Evolutionary conservation across 2,329 filamentous ascomycete genomes (phyloP).

Genomic region (Eutypella sp.): DNA sequence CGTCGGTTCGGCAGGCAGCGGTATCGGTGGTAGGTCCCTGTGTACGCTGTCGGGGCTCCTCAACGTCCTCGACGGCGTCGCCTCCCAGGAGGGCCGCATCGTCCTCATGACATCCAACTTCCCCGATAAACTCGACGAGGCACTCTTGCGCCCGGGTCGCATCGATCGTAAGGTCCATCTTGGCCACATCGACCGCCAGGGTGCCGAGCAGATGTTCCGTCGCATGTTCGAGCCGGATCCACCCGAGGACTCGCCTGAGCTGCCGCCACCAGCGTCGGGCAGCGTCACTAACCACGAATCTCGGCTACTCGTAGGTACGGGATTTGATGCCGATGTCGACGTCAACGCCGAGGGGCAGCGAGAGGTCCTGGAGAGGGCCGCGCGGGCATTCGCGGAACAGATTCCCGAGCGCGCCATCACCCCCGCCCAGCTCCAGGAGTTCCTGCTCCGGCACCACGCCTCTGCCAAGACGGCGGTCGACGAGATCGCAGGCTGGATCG

Average conservation of each 20-base stretch:
- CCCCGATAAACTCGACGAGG: conserved; percentile 58
- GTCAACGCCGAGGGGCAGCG: conserved; percentile 11
- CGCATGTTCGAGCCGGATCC: conserved; percentile 38
- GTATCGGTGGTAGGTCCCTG: conserved; percentile 10
- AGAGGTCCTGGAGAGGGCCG: conserved; percentile 38
- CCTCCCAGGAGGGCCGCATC: conserved; percentile 63
- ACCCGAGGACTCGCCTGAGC: neutral
- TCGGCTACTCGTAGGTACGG: no score
- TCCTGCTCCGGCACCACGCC: conserved; percentile 34
- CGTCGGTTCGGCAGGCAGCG: conserved; percentile 1
- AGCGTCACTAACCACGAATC: no score
- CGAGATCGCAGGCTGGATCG: neutral
- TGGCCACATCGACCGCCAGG: conserved; percentile 38
- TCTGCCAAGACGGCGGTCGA: neutral
- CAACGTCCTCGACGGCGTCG: conserved; percentile 67
- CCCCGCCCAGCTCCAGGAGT: conserved; percentile 46
- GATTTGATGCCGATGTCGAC: conserved; percentile 10
- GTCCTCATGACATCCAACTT: conserved; percentile 72
- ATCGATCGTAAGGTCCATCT: conserved; percentile 62
- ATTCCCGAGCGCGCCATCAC: conserved; percentile 44
- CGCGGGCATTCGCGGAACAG: conserved; percentile 47
- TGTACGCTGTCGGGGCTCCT: conserved; percentile 60
- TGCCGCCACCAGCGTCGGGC: no score
- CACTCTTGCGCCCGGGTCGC: conserved; percentile 60
- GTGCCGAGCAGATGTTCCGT: conserved; percentile 41